phyloP scores from a whole-genome alignment of 2,329 filamentous ascomycete genomes.

The Hymenoscyphus occultus region DNA sequence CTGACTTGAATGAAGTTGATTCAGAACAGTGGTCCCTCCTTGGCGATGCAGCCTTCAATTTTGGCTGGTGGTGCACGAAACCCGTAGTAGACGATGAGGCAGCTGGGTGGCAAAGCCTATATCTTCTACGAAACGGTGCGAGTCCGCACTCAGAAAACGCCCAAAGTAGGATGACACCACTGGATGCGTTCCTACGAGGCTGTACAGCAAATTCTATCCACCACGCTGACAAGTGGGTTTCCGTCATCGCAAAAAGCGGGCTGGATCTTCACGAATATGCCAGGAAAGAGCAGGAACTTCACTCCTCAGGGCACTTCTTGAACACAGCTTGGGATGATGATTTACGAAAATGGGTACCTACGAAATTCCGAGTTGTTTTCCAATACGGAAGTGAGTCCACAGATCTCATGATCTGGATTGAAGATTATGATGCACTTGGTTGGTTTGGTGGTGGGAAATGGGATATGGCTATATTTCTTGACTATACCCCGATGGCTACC shows the following conservation, averaged over 20 bases:
- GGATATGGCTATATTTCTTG: constrained; percentile 6
- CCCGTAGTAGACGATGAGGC: constrained; percentile 6
- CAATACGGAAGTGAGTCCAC: constrained; percentile 9
- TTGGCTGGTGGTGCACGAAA: constrained; percentile 17
- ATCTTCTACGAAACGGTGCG: constrained; percentile 16
- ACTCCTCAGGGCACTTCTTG: constrained; percentile 12
- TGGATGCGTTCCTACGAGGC: constrained; percentile 17
- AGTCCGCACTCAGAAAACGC: constrained; percentile 13
- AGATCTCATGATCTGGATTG: constrained; percentile 18
- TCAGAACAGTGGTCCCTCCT: constrained; percentile 19
- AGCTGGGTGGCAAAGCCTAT: constrained; percentile 14
- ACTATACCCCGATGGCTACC: neutral
- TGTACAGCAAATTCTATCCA: constrained; percentile 15
- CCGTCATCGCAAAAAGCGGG: constrained; percentile 10
- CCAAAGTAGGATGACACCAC: constrained; percentile 11
- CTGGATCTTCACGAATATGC: constrained; percentile 17
- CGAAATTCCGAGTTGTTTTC: constrained; percentile 15
- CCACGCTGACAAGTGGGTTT: constrained; percentile 16
- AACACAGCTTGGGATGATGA: constrained; percentile 14
- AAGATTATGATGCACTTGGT: constrained; percentile 20
- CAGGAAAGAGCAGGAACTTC: constrained; percentile 9
- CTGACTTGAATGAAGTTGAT: constrained; percentile 12
- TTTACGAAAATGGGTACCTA: constrained; percentile 19
- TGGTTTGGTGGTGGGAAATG: constrained; percentile 18
- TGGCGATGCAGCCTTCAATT: constrained; percentile 16